A percentile compares a stretch with the other conserved stretches of the same genome.
These are phyloP conservation scores for Leccinum pellstonianum DNA, from an alignment of 768 basidiomycete genomes.

Conservation along the genomic window DNA sequence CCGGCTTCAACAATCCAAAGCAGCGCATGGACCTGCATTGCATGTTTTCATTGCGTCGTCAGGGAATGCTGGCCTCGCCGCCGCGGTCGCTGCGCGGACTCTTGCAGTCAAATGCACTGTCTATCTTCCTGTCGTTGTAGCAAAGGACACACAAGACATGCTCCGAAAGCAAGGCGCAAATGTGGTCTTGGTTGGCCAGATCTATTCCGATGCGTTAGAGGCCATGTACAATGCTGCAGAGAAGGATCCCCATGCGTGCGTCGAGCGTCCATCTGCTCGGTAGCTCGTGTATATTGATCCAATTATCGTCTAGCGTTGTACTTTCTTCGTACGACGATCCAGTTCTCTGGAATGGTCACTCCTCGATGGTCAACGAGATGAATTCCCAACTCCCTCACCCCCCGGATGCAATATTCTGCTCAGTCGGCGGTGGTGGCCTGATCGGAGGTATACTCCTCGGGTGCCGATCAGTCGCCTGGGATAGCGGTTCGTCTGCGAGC, in stretches of 20 bases:
- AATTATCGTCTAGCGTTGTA: constrained; percentile 46
- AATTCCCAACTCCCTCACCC: constrained; percentile 48
- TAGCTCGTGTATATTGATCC: background rate
- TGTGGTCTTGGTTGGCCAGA: constrained; percentile 54
- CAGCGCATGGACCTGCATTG: constrained; percentile 48
- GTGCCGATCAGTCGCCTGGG: constrained; percentile 65
- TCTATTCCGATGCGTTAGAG: constrained; percentile 56
- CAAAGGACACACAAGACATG: constrained; percentile 47
- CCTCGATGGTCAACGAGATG: constrained; percentile 71
- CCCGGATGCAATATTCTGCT: constrained; percentile 75
- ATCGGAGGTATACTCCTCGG: constrained; percentile 69
- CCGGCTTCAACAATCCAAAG: constrained; percentile 52
- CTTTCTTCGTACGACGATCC: constrained; percentile 73
- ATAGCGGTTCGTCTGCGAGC: constrained; percentile 49
- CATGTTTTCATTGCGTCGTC: constrained; percentile 73
- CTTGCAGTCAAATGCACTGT: constrained; percentile 63
- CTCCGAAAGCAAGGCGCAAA: constrained; percentile 54
- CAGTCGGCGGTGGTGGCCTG: constrained; percentile 74
- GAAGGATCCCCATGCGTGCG: constrained; percentile 53
- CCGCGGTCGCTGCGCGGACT: constrained; percentile 57
- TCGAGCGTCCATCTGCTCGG: constrained; percentile 6
- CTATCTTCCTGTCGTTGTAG: constrained; percentile 58
- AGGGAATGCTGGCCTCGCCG: constrained; percentile 80
- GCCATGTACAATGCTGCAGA: constrained; percentile 49
- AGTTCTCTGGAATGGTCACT: constrained; percentile 71